Percentiles rank a stretch among this genome's conserved stretches.
Evolutionary conservation across 2,329 filamentous ascomycete species (phyloP).

Genomic region (Pseudogymnoascus sp.): DNA sequence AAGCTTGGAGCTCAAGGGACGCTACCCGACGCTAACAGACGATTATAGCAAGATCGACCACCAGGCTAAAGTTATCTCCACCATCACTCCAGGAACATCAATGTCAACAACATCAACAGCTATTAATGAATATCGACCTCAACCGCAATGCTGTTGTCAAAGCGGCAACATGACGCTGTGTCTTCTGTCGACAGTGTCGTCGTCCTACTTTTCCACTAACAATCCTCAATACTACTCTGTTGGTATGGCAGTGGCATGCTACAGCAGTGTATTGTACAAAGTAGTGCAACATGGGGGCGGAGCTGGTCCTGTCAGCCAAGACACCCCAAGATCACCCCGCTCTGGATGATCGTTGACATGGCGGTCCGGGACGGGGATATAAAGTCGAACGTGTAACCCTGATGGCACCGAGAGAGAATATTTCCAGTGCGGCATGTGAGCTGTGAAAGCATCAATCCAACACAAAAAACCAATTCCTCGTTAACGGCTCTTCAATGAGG

Average conservation of each 20-base stretch:
- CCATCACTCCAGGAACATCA: neutral
- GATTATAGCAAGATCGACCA: neutral
- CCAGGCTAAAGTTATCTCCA: neutral
- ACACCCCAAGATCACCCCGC: neutral
- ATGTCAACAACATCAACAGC: neutral
- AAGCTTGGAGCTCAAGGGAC: neutral
- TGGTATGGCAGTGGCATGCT: neutral
- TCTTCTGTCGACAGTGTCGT: neutral
- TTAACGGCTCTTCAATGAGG: neutral
- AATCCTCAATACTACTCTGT: neutral
- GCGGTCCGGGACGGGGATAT: neutral
- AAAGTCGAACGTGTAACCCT: constrained; percentile 1
- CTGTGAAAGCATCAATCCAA: neutral
- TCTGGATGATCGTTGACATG: neutral
- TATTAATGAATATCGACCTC: neutral
- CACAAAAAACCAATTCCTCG: neutral
- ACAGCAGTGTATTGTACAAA: neutral
- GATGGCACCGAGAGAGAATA: neutral
- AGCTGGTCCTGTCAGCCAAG: neutral
- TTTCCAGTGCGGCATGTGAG: neutral
- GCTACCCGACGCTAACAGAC: neutral
- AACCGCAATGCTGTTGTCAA: neutral
- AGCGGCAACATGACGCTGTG: neutral
- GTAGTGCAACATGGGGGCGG: neutral
- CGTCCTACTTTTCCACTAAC: neutral